Percentiles rank a stretch among this genome's conserved stretches.
phyloP scores from a whole-genome alignment of 2,329 filamentous ascomycete species.

The Fusarium caatingaense region DNA sequence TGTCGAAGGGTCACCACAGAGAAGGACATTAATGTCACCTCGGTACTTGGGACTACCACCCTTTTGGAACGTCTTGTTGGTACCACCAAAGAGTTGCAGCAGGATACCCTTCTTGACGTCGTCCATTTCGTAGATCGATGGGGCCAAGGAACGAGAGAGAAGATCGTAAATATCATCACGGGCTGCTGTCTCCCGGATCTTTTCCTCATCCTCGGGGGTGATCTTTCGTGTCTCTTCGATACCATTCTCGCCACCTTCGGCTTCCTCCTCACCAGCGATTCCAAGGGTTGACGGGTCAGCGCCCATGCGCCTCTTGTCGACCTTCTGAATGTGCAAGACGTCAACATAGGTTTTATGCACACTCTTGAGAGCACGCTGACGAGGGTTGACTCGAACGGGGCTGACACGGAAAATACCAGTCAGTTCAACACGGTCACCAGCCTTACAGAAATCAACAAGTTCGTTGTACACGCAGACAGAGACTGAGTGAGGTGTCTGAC shows the following conservation, averaged over 20 bases:
- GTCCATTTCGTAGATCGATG: slow-evolving; percentile 97
- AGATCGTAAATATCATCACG: slow-evolving; percentile 93
- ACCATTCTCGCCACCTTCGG: slow-evolving; percentile 73
- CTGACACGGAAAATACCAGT: slow-evolving; percentile 98
- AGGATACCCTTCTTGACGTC: slow-evolving; percentile 99
- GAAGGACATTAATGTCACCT: slow-evolving; percentile 95
- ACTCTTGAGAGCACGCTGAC: slow-evolving; percentile 91
- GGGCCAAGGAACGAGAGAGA: slow-evolving; percentile 88
- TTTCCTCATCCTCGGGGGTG: slow-evolving; percentile 85
- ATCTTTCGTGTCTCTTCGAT: slow-evolving; percentile 88
- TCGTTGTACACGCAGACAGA: slow-evolving; percentile 97
- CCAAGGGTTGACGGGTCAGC: slow-evolving; percentile 90
- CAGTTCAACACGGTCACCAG: slow-evolving; percentile 93
- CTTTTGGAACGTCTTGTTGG: slow-evolving; percentile 97
- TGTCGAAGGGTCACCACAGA: slow-evolving; percentile 97
- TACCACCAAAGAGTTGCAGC: slow-evolving; percentile 94
- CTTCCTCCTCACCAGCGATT: slow-evolving; percentile 77
- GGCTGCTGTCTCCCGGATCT: slow-evolving; percentile 83
- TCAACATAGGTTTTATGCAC: slow-evolving; percentile 99
- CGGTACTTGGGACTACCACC: slow-evolving; percentile 95
- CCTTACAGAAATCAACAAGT: slow-evolving; percentile 96
- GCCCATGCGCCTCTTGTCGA: slow-evolving; percentile 93
- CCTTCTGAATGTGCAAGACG: slow-evolving; percentile 94
- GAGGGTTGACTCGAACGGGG: slow-evolving; percentile 91
- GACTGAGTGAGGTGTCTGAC: slow-evolving; percentile 96